Base-by-base conservation (phyloP, 1,139 yeast genomes). In the Debaryomycetaceae sp. region DNA sequence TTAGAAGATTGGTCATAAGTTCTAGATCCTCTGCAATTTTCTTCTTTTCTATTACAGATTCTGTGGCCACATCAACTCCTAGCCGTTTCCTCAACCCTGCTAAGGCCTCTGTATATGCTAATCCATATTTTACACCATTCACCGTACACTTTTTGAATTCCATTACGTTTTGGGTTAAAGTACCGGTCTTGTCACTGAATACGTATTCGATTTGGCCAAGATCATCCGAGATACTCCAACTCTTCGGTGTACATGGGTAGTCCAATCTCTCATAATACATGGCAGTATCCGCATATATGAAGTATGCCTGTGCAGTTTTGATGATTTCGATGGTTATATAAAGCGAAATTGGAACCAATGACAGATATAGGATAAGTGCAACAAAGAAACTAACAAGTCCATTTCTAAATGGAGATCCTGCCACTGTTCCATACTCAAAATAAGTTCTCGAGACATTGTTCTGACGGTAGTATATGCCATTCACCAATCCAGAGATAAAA, bases 171-270 rank as follows among this genome's bases (percentile, higher is more conserved):
- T 79, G 84, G 3, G 85, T 80, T 47, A 80, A 65, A 0, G 85
- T 80, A 34, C 85, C 85, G 0, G 85, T 80, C 51, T 80, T 80
- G 60, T 80, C 85, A 65, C 83, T 76, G 58, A 80, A 80, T 41
- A 80, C 71, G 54, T 80, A 80, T 56, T 80, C 84, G 47, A 80
- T 78, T 58, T 80, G 85, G n/a, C 85, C 85, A 53, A 80, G 68
- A 58, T 80, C 85, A 62, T 80, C 85, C 11, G 83, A 78, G 42
- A 80, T 79, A 45, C 76, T 75, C 85, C 85, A 80, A 1, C 83
- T 72, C 53, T 79, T 78, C 0, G 85, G 85, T 2, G 78, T 76
- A 58, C 85, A 80, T 0, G 84, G 84, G 52, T 72, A 78, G 58
- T 80, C 84, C 46, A 80, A 62, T 45, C 57, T 64, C 39, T 65